Percentiles rank a stretch among this genome's conserved stretches.
phyloP scores from a whole-genome alignment of 2,329 filamentous ascomycete genomes.

The Botrytis medusae region DNA sequence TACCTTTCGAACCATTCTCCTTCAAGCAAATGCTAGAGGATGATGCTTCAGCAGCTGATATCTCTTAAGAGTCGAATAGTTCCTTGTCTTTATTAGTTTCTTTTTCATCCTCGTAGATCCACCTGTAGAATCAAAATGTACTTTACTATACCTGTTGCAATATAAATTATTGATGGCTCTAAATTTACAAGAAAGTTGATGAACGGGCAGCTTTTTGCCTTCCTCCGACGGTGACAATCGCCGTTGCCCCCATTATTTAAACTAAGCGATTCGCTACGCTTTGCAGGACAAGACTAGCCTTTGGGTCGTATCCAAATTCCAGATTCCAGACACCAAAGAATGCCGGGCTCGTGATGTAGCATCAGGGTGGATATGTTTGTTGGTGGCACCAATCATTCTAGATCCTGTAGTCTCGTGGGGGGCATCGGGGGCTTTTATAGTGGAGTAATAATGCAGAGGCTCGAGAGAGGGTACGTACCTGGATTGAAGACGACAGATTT shows the following conservation, averaged over 20 bases:
- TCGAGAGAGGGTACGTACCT: neutral
- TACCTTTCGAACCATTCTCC: conserved; percentile 85
- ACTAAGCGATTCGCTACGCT: neutral
- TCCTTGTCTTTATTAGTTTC: conserved; percentile 22
- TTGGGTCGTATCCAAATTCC: neutral
- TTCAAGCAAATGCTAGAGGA: conserved; percentile 84
- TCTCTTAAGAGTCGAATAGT: conserved; percentile 32
- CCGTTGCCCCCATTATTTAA: neutral
- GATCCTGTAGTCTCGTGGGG: neutral
- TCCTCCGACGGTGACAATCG: neutral
- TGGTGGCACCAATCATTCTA: conserved; percentile 16
- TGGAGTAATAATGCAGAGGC: neutral
- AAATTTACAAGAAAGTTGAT: neutral
- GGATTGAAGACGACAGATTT: neutral
- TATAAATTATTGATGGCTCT: neutral
- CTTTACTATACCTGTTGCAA: conserved; percentile 18
- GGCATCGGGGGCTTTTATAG: neutral
- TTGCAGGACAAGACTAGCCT: neutral
- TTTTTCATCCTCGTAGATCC: conserved; percentile 28
- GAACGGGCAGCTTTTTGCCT: neutral
- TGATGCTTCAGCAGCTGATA: conserved; percentile 63
- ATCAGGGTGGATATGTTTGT: neutral
- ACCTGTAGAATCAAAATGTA: conserved; percentile 35
- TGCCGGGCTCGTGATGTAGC: neutral
- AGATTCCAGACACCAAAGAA: neutral